Evolutionary conservation across 352 stramenopile species (phyloP), one percentile per base, ranked within the genome.

Genomic region (Phytophthora litchii): DNA sequence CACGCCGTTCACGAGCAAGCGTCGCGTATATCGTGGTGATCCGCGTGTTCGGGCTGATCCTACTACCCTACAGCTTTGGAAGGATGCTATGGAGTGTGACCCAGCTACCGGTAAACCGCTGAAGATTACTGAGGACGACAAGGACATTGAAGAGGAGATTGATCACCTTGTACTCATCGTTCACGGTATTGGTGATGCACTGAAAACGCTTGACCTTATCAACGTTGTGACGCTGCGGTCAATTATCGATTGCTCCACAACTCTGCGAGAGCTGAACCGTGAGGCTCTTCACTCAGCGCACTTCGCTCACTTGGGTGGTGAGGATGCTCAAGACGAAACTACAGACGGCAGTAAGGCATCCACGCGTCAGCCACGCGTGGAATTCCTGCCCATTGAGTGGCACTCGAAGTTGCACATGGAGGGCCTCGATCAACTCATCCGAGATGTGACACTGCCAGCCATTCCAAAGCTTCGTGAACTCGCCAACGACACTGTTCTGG

Each of bases 381-480:
- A 94, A 53, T 95, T 91, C 31, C 45, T 95, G 25, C 86, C 86
- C 14, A 91, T 95, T 50, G 86, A 95, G 27, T 95, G 86, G 86
- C 85, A 94, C 50, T 89, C 85, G 29, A 94, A 94, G 69, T 75
- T 94, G 47, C 85, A 94, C 50, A 79, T 93, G 64, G 80, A 89
- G 57, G 78, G 76, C 9, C 44, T 93, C 3, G 82, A 91, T 46
- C 57, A 71, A 14, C 79, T 83, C 36, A 94, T 92, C 27, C 80
- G 72, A 9, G 80, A 90, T 37, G 80, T 92, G 45, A 93, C 84
- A 25, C 55, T 93, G 9, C 84, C 84, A 8, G 84, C 84, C 6
- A 98, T 98, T 60, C 93, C 93, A 3, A 92, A 96, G 48, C 65
- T 98, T 55, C 77, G 92, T 23, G 84, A 96, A 44, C 91, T 98